Evolutionary conservation across 306 rosid species (phyloP), one percentile per base, ranked within the genome.

Genomic region (Abrus precatorius): DNA sequence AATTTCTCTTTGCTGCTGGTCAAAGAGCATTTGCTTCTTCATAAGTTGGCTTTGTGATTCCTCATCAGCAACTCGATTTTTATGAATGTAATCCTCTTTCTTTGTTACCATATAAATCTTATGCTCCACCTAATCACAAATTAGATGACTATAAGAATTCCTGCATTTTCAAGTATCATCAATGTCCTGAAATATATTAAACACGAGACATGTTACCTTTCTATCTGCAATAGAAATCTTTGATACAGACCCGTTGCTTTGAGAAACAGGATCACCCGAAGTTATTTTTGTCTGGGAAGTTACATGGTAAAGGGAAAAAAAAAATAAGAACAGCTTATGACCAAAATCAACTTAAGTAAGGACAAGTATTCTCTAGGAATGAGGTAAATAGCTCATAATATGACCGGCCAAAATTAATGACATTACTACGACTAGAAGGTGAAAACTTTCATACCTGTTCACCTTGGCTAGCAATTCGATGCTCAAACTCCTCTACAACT

Each of bases 401-500:
- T 29, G 74, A 53, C 56, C 9, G 1, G 10, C 47, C 54, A 54
- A 34, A 47, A 44, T 32, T 13, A 59, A 6, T 6, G 45, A 10
- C 74, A 57, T 43, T 66, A 11, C 53, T 20, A 20, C 20, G 20
- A 20, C 20, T 62, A 45, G 47, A 64, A 54, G 68, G 56, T 10
- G 34, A 63, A 79, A 74, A 70, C 56, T 55, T 8, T 27, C 75
- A 4, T 88, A 95, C 99, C 94, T 49, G 84, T 73, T 89, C 93
- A 79, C 71, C 76, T 84, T 88, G 94, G 89, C 88, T 78, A 48
- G 92, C 85, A 61, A 90, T 81, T 2, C 97, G 92, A 65, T 82
- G 92, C 82, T 93, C 96, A 77, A 93, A 92, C 88, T 95, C 94
- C 86, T 92, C 97, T 79, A 88, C 90, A 44, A 95, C 93, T 89